Base-by-base conservation (phyloP, 306 rosid genomes). In the Vicia sativa region DNA sequence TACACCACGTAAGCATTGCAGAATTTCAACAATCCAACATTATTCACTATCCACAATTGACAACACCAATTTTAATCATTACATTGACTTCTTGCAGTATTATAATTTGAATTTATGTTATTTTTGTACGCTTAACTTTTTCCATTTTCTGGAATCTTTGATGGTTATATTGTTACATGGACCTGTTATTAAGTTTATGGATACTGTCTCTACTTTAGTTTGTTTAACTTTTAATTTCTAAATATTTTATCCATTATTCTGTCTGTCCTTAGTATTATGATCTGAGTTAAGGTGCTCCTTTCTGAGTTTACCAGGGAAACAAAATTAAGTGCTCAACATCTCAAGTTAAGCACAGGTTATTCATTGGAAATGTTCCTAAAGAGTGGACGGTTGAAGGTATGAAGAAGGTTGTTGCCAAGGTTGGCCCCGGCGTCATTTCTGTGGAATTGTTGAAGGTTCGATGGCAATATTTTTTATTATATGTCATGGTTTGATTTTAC, bases 281-380 rank as follows among this genome's bases (percentile, higher is more conserved):
- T 73, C 58, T 52, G 38, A 71, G 68, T 39, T 72, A 28, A 39
- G 31, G 34, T n/a, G 5, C 29, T 42, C 43, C 41, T 65, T 59
- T 35, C 50, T 72, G 81, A n/a, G 59, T 59, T 59, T 59, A 69
- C 72, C 61, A 87, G 92, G 90, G 87, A 7, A 86, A 53, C 57
- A 85, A 52, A 63, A 68, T 86, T 62, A 86, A 71, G 70, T 89
- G 92, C 62, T 89, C 96, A 13, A 55, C 83, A 28, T 79, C 90
- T 43, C 87, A 84, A 75, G 84, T 83, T 48, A 87, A 87, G 81
- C 85, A 84, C 63, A 71, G 77, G 59, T 74, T 89, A 71, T 89
- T 84, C 78, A 84, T 89, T 49, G 92, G 90, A 31, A 87, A 87
- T 75, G 80, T 89, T 68, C 96, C 96, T 37, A 87, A 75, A 75